These are phyloP conservation scores for Aphanomyces invadans DNA, from an alignment of 352 stramenopile genomes.

Conservation along the genomic window DNA sequence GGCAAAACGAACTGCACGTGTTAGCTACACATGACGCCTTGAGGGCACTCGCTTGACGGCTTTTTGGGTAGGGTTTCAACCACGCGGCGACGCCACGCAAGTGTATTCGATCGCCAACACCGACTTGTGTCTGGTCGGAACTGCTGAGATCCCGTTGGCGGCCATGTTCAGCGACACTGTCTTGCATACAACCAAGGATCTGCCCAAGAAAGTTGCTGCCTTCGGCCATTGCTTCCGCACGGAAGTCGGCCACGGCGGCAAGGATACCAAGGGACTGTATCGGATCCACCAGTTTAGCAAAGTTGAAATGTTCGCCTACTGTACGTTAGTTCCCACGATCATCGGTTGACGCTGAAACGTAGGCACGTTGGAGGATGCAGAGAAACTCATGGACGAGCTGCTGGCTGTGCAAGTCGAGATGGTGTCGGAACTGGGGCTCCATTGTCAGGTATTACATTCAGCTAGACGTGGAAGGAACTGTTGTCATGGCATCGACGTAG, in stretches of 20 bases:
- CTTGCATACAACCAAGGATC: conserved; percentile 33
- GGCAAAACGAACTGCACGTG: too few species aligned
- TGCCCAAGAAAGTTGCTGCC: conserved; percentile 70
- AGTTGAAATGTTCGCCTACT: conserved; percentile 85
- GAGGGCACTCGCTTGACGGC: too few species aligned
- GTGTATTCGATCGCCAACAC: conserved; percentile 82
- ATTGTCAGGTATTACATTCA: conserved; percentile 55
- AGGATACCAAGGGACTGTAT: conserved; percentile 71
- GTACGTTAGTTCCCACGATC: not conserved
- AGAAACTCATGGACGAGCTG: conserved; percentile 74
- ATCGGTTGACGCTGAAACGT: not conserved
- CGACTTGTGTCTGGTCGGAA: conserved; percentile 76
- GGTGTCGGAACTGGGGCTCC: conserved; percentile 67
- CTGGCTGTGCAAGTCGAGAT: conserved; percentile 66
- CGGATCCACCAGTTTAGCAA: conserved; percentile 88
- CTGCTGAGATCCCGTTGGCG: conserved; percentile 82
- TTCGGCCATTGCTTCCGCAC: conserved; percentile 86
- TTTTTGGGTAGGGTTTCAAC: conserved; percentile 50
- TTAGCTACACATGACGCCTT: too few species aligned
- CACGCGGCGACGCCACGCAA: conserved; percentile 75
- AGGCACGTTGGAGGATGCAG: conserved; percentile 53
- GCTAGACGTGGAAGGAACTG: too few species aligned
- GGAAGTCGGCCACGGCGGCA: conserved; percentile 73
- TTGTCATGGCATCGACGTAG: too few species aligned
- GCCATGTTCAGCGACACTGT: conserved; percentile 71